Conservation (phyloP, 495 filamentous ascomycete genomes). For the Neurospora sp. region DNA sequence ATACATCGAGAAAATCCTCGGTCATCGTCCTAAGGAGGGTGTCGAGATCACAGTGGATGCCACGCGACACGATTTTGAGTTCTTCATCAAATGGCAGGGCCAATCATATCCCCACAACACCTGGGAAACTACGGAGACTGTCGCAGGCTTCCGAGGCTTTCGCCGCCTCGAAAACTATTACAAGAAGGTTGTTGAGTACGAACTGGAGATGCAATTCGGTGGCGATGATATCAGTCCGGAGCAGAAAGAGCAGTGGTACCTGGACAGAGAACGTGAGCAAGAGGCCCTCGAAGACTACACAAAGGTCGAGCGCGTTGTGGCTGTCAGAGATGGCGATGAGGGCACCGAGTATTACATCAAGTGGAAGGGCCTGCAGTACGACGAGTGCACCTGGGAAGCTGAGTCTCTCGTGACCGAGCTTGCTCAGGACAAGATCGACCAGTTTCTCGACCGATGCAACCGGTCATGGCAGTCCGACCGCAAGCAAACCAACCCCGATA, state of each 20-base stretch:
- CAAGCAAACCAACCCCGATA: constrained; percentile 61
- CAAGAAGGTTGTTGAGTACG: constrained; percentile 65
- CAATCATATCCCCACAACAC: constrained; percentile 91
- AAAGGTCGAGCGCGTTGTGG: constrained; percentile 86
- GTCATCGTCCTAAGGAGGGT: constrained; percentile 69
- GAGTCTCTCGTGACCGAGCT: constrained; percentile 62
- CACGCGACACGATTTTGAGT: constrained; percentile 77
- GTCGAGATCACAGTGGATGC: constrained; percentile 46
- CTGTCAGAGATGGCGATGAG: constrained; percentile 61
- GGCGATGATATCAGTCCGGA: constrained; percentile 65
- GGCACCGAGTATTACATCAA: constrained; percentile 83
- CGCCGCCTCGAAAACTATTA: constrained; percentile 91
- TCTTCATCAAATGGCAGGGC: constrained; percentile 95
- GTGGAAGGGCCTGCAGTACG: constrained; percentile 84
- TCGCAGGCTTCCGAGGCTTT: constrained; percentile 54
- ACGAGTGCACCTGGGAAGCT: constrained; percentile 89
- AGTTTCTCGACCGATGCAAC: constrained; percentile 71
- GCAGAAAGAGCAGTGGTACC: constrained; percentile 80
- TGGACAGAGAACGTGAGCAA: constrained; percentile 77
- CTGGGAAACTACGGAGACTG: constrained; percentile 71
- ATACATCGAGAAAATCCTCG: constrained; percentile 81
- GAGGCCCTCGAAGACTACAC: constrained; percentile 79
- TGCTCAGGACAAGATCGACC: constrained; percentile 80
- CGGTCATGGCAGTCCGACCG: constrained; percentile 67
- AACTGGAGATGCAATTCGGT: constrained; percentile 59